Evolutionary conservation across 768 basidiomycete species (phyloP), one percentile per base, ranked within the genome.

Genomic region (Lactifluus rugatus): DNA sequence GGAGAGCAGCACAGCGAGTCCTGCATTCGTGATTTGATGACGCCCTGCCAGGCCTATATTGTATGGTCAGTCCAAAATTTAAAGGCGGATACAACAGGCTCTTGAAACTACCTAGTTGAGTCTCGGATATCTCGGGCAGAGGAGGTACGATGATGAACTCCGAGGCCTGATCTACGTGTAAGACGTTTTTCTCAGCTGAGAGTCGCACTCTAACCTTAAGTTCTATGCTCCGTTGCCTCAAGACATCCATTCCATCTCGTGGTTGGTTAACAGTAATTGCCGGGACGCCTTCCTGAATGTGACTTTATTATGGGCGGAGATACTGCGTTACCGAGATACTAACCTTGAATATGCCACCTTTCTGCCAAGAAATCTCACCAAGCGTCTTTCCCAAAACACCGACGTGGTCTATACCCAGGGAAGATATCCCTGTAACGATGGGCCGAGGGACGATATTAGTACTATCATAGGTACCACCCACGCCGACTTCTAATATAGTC

Each of bases 291-390:
- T 82, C 75, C 87, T 89, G 52, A 37, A 61, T 41, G 19, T 21
- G 45, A 10, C 17, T 6, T 23, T 36, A 26, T 28, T 36, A 47
- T 26, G 19, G 9, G 8, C 9, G 48, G 16, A 53, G 26, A 1
- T 16, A 16, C 14, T n/a, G 21, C 17, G 16, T 44, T 50, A 51
- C 16, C 5, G 26, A 32, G n/a, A 34, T 28, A 61, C 72, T 28
- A 52, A 82, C 88, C 79, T 99, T 99, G 73, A 87, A 98, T 52
- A 99, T 98, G 2, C 96, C 96, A 28, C 86, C 91, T 70, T 99
- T 99, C 67, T 98, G 95, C 79, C 82, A 82, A 1, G 94, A 90
- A 62, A 99, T 98, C 66, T 96, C 90, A 34, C 75, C 71, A 4
- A 98, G 71, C 0, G 94, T 96, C 66, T 86, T 86, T 0, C 96